Evolutionary conservation across 2,329 filamentous ascomycete species (phyloP).

Genomic region (Lithohypha guttulata): DNA sequence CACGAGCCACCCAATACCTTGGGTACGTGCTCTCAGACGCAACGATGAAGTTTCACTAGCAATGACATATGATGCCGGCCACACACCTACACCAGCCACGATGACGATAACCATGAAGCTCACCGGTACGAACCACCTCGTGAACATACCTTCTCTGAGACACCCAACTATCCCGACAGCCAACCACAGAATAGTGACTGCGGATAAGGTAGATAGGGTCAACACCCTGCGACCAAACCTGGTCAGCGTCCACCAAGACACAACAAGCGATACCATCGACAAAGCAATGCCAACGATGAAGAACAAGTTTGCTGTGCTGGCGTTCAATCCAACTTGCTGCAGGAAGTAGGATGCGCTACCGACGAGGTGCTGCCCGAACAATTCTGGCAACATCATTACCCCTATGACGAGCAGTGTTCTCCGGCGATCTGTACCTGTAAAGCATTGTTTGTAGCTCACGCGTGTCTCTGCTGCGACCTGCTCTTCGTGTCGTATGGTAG

Average conservation of each 20-base stretch:
- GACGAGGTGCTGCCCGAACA: constrained; percentile 38
- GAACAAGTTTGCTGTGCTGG: constrained; percentile 30
- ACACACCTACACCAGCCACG: constrained; percentile 21
- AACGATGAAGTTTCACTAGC: constrained; percentile 28
- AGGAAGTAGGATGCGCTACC: constrained; percentile 34
- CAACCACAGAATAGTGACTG: constrained; percentile 32
- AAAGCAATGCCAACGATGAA: constrained; percentile 37
- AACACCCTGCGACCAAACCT: constrained; percentile 33
- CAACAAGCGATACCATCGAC: constrained; percentile 36
- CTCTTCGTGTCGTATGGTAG: constrained; percentile 39
- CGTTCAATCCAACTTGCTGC: constrained; percentile 27
- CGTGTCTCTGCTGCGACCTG: constrained; percentile 30
- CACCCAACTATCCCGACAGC: constrained; percentile 40
- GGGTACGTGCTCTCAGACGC: constrained; percentile 29
- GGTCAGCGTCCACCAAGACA: constrained; percentile 36
- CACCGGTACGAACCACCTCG: constrained; percentile 29
- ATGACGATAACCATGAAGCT: neutral
- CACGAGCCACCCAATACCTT: constrained; percentile 33
- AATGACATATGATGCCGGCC: constrained; percentile 30
- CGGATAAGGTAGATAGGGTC: constrained; percentile 27
- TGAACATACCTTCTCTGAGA: constrained; percentile 27
- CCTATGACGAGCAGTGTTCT: constrained; percentile 29
- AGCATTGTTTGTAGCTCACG: constrained; percentile 26
- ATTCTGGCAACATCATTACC: constrained; percentile 33
- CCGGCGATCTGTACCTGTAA: constrained; percentile 22